phyloP scores from a whole-genome alignment of 2,329 filamentous ascomycete species.

The Arthrobotrys sinensis region DNA sequence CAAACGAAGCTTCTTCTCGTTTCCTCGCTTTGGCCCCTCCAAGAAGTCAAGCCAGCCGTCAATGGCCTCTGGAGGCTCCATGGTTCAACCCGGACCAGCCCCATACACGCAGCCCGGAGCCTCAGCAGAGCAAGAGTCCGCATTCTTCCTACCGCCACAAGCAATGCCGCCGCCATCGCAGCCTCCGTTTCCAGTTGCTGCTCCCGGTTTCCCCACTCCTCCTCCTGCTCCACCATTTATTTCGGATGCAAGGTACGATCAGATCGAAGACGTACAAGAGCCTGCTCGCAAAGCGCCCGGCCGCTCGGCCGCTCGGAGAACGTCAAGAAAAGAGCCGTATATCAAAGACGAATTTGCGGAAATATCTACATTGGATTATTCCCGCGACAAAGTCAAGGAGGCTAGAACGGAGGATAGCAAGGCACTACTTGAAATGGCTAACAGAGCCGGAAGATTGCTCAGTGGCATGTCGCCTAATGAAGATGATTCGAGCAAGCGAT shows the following conservation, averaged over 20 bases:
- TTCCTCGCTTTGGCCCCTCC: not conserved
- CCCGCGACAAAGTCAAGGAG: not conserved
- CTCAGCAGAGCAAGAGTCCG: not conserved
- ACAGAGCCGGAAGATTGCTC: constrained; percentile 5
- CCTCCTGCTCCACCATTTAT: not conserved
- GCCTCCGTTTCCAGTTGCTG: not conserved
- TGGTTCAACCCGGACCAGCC: not conserved
- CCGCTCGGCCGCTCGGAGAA: not conserved
- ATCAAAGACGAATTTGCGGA: constrained; percentile 18
- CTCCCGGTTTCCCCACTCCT: not conserved
- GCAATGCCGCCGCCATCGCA: not conserved
- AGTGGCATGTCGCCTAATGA: constrained; percentile 4
- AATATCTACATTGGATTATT: constrained; percentile 12
- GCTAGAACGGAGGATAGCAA: not conserved
- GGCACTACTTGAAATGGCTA: not conserved
- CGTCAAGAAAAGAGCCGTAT: not conserved
- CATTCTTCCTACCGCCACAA: not conserved
- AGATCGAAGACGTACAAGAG: not conserved
- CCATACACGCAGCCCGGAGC: not conserved
- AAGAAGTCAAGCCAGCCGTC: constrained; percentile 19
- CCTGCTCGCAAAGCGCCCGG: not conserved
- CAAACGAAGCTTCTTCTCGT: not conserved
- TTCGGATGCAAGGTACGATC: not conserved
- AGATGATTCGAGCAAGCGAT: not conserved
- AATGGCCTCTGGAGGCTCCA: not conserved